Percentiles rank a stretch among this genome's conserved stretches.
Evolutionary conservation across 176 grass and related monocot genomes (phyloP).

Genomic region (Otatea glauca): DNA sequence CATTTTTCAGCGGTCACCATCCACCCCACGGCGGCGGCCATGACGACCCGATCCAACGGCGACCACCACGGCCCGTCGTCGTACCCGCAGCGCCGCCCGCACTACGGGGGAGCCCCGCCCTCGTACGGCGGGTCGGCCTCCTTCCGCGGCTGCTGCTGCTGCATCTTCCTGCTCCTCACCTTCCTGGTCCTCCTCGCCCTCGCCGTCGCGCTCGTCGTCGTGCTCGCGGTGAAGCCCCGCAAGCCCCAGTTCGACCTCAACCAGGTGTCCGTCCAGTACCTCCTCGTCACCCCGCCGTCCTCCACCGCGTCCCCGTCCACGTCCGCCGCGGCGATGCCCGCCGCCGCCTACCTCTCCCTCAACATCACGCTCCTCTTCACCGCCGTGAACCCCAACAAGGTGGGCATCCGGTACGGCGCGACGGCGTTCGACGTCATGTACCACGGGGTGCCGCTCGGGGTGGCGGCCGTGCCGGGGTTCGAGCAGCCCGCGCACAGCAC

Average conservation of each 20-base stretch:
- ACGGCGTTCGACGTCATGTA: conserved; percentile 93
- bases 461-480: conserved; percentile 80
- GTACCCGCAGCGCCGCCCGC: conserved; percentile 60
- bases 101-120: conserved; percentile 55
- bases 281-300: conserved; percentile 74
- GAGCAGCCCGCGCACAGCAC: conserved; percentile 91
- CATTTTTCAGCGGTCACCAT: background rate
- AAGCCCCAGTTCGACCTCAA: conserved; percentile 99
- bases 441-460: conserved; percentile 88
- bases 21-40: conserved; percentile 29
- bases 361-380: conserved; percentile 98
- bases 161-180: conserved; percentile 85
- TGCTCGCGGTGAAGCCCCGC: conserved; percentile 92
- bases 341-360: conserved; percentile 88
- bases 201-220: conserved; percentile 79
- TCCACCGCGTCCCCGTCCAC: conserved; percentile 22
- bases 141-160: conserved; percentile 96
- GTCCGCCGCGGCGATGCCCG: conserved; percentile 1
- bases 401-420: conserved; percentile 84
- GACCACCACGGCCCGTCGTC: conserved; percentile 30
- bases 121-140: conserved; percentile 69
- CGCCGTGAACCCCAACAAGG: conserved; percentile 91
- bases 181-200: conserved; percentile 90
- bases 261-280: conserved; percentile 95
- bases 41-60: conserved; percentile 60